Conservation (phyloP, 331 rosid genomes). For the Acacia pycnantha region DNA sequence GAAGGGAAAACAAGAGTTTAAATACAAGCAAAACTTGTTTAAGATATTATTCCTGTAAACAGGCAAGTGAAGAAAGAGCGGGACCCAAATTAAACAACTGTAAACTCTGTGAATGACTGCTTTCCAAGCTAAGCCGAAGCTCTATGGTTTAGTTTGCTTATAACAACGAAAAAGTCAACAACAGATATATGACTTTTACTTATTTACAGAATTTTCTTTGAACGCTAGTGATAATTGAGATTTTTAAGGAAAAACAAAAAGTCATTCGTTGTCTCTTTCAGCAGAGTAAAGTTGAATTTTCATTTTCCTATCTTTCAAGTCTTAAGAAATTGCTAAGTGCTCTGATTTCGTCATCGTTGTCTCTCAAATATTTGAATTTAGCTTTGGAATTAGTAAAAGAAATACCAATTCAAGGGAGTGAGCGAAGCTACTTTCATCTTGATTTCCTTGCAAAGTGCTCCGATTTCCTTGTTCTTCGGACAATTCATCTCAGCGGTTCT, state of each 20-base stretch:
- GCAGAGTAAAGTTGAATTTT: not conserved
- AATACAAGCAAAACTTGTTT: not conserved
- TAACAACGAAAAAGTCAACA: not conserved
- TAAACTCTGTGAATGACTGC: not conserved
- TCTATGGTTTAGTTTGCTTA: not conserved
- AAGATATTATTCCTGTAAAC: not conserved
- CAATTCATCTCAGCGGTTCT: conserved; percentile 53
- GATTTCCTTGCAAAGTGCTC: too few relatives aligned
- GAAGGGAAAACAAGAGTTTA: not conserved
- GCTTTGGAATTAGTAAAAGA: not conserved
- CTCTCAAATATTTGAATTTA: not conserved
- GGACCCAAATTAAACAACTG: not conserved
- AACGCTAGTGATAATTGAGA: not conserved
- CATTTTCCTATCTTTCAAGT: too few relatives aligned
- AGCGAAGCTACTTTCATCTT: too few relatives aligned
- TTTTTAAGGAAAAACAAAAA: not conserved
- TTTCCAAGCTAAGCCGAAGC: not conserved
- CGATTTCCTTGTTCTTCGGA: conserved; percentile 39
- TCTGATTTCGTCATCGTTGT: not conserved
- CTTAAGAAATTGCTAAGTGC: too few relatives aligned
- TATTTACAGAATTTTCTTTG: too few relatives aligned
- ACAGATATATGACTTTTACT: not conserved
- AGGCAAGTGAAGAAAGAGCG: not conserved
- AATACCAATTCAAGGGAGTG: not conserved
- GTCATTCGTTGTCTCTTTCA: not conserved